Percentiles rank a stretch among this genome's conserved stretches.
These are phyloP conservation scores for Aspergillus eucalypticola DNA, from an alignment of 2,329 filamentous ascomycete genomes.

Conservation along the genomic window DNA sequence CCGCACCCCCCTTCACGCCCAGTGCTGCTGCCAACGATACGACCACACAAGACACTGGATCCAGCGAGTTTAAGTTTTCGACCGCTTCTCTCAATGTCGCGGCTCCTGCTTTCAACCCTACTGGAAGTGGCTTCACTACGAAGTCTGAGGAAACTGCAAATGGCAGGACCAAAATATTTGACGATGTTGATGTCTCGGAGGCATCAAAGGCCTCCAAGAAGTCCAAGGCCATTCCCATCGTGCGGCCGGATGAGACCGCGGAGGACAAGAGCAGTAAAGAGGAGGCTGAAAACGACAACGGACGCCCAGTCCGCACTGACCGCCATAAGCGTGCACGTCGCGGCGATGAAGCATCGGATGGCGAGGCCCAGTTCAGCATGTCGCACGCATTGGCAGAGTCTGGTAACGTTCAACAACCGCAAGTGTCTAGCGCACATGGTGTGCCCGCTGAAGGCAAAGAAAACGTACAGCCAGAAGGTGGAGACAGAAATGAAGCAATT, in stretches of 20 bases:
- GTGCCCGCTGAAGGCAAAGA: slow-evolving; percentile 39
- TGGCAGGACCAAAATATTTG: slow-evolving; percentile 59
- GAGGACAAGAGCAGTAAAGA: slow-evolving; percentile 40
- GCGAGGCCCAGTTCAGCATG: slow-evolving; percentile 72
- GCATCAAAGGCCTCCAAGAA: slow-evolving; percentile 67
- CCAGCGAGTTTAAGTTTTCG: slow-evolving; percentile 64
- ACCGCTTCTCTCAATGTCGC: slow-evolving; percentile 71
- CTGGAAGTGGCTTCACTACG: slow-evolving; percentile 32
- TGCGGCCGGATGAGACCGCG: slow-evolving; percentile 62
- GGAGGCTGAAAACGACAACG: slow-evolving; percentile 58
- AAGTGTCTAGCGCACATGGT: slow-evolving; percentile 27
- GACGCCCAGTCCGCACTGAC: slow-evolving; percentile 64
- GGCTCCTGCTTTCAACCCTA: slow-evolving; percentile 74
- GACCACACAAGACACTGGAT: slow-evolving; percentile 22
- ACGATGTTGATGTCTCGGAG: slow-evolving; percentile 65
- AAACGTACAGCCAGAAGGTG: slow-evolving; percentile 40
- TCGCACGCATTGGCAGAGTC: slow-evolving; percentile 41
- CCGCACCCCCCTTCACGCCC: slow-evolving; percentile 71
- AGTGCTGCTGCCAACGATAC: slow-evolving; percentile 15
- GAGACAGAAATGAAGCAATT: slow-evolving; percentile 34
- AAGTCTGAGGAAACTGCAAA: slow-evolving; percentile 22
- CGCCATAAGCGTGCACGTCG: slow-evolving; percentile 75
- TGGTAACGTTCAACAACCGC: slow-evolving; percentile 29
- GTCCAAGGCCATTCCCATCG: slow-evolving; percentile 81
- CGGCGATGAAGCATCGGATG: slow-evolving; percentile 65